Evolutionary conservation across 768 basidiomycete species (phyloP).

Genomic region (Lactarius sp.): DNA sequence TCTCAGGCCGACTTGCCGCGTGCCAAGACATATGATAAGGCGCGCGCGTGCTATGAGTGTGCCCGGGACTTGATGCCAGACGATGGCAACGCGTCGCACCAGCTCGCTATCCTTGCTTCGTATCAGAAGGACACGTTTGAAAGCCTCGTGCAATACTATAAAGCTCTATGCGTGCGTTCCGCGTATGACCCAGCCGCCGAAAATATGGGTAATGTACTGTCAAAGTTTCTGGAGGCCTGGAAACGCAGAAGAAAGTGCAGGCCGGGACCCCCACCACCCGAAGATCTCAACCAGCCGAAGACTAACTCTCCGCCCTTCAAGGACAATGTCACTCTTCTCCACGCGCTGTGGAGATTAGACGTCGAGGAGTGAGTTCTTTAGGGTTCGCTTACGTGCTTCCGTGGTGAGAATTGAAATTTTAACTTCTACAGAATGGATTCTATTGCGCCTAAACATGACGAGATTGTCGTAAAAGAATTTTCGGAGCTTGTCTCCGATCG

Average conservation of each 20-base stretch:
- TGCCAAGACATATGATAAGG: slow-evolving; percentile 61
- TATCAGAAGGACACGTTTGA: slow-evolving; percentile 80
- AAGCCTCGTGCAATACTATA: slow-evolving; percentile 82
- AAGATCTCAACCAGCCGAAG: slow-evolving; percentile 45
- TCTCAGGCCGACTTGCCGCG: slow-evolving; percentile 34
- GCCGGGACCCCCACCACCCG: slow-evolving; percentile 35
- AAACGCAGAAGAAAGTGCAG: slow-evolving; percentile 36
- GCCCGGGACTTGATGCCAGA: slow-evolving; percentile 77
- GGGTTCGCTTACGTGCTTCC: slow-evolving; percentile 1
- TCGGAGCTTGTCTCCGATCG: slow-evolving; percentile 58
- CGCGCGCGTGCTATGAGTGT: slow-evolving; percentile 78
- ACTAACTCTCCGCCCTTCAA: slow-evolving; percentile 56
- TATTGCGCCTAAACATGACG: slow-evolving; percentile 42
- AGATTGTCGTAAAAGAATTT: slow-evolving; percentile 53
- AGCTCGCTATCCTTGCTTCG: slow-evolving; percentile 87
- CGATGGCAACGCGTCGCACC: slow-evolving; percentile 93
- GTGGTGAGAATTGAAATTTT: slow-evolving; percentile 24
- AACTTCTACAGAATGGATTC: slow-evolving; percentile 43
- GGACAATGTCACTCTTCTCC: slow-evolving; percentile 67
- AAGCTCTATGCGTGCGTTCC: slow-evolving; percentile 79
- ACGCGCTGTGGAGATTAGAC: slow-evolving; percentile 62
- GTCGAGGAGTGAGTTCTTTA: slow-evolving; percentile 50
- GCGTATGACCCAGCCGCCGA: slow-evolving; percentile 86
- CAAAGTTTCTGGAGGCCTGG: slow-evolving; percentile 60
- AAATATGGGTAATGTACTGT: slow-evolving; percentile 72